Percentiles rank a stretch among this genome's conserved stretches.
phyloP scores from a whole-genome alignment of 306 rosid genomes.

The Acacia confusa region DNA sequence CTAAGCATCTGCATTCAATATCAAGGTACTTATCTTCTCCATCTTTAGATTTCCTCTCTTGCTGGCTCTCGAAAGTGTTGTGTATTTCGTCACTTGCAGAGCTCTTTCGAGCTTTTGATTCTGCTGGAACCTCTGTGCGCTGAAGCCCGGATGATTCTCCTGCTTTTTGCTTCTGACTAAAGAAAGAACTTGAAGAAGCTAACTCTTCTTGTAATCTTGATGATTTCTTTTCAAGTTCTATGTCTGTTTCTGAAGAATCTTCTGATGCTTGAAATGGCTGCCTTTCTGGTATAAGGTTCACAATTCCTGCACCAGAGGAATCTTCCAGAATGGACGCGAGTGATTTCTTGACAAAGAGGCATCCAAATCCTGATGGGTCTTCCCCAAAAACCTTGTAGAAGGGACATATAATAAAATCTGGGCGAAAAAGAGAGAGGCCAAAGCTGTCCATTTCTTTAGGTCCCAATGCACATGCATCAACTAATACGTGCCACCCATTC shows the following conservation, averaged over 20 bases:
- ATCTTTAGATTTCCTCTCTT: slow-evolving; percentile 25
- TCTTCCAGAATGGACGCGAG: slow-evolving; percentile 57
- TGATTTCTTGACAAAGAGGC: slow-evolving; percentile 89
- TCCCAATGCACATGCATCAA: slow-evolving; percentile 92
- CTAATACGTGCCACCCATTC: slow-evolving; percentile 83
- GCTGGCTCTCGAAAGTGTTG: slow-evolving; percentile 29
- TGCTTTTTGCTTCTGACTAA: slow-evolving; percentile 54
- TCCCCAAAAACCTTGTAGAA: slow-evolving; percentile 89
- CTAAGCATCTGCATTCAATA: slow-evolving; percentile 74
- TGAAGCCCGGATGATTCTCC: slow-evolving; percentile 40
- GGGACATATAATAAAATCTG: slow-evolving; percentile 86
- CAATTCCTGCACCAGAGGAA: slow-evolving; percentile 71
- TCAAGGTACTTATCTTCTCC: slow-evolving; percentile 38
- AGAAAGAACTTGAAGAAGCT: slow-evolving; percentile 64
- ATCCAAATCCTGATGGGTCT: slow-evolving; percentile 93
- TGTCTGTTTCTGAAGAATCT: slow-evolving; percentile 58
- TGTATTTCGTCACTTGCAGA: slow-evolving; percentile 40
- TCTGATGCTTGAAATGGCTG: slow-evolving; percentile 40
- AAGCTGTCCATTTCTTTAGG: slow-evolving; percentile 94
- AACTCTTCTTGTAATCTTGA: slow-evolving; percentile 45
- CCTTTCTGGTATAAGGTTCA: slow-evolving; percentile 67
- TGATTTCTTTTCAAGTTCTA: slow-evolving; percentile 41
- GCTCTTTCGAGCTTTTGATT: slow-evolving; percentile 32
- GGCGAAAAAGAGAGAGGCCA: slow-evolving; percentile 78
- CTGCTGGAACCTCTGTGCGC: slow-evolving; percentile 32